Evolutionary conservation across 2,329 filamentous ascomycete species (phyloP).

Genomic region (Phoma sp.): DNA sequence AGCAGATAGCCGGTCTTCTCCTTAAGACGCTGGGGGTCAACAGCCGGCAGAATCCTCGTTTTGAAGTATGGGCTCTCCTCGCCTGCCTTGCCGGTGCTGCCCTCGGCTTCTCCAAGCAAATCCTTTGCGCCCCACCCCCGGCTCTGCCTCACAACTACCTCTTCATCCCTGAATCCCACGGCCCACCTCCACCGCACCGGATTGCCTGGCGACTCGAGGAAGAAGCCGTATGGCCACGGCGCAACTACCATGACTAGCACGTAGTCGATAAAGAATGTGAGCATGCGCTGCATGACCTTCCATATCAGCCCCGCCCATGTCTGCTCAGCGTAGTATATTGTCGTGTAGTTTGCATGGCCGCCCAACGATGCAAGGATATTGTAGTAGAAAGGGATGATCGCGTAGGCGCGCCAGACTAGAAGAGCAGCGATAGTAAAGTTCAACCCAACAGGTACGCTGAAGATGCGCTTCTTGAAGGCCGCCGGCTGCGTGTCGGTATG

Average conservation of each 20-base stretch:
- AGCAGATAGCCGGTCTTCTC: slow-evolving; percentile 88
- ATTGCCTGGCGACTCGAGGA: slow-evolving; percentile 66
- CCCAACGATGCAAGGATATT: slow-evolving; percentile 68
- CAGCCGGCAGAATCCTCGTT: slow-evolving; percentile 69
- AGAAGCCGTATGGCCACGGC: slow-evolving; percentile 57
- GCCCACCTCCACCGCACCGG: slow-evolving; percentile 75
- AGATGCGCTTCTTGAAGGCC: slow-evolving; percentile 81
- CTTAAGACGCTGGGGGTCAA: slow-evolving; percentile 68
- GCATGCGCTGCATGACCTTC: slow-evolving; percentile 65
- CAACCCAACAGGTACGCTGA: slow-evolving; percentile 76
- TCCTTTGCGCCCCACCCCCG: slow-evolving; percentile 72
- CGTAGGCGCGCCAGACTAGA: slow-evolving; percentile 71
- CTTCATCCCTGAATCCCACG: slow-evolving; percentile 77
- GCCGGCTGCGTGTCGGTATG: slow-evolving; percentile 77
- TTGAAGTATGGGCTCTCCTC: slow-evolving; percentile 63
- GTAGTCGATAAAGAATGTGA: slow-evolving; percentile 78
- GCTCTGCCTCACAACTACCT: slow-evolving; percentile 82
- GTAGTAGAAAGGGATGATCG: slow-evolving; percentile 75
- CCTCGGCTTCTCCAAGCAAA: slow-evolving; percentile 55
- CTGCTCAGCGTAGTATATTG: slow-evolving; percentile 62
- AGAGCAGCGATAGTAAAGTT: slow-evolving; percentile 71
- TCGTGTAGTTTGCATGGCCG: slow-evolving; percentile 70
- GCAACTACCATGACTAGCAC: slow-evolving; percentile 52
- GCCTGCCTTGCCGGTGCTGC: slow-evolving; percentile 55
- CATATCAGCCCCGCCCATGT: slow-evolving; percentile 61